Evolutionary conservation across 2,329 filamentous ascomycete species (phyloP), one percentile per base, ranked within the genome.

Genomic region (Aspergillus pseudonomiae): DNA sequence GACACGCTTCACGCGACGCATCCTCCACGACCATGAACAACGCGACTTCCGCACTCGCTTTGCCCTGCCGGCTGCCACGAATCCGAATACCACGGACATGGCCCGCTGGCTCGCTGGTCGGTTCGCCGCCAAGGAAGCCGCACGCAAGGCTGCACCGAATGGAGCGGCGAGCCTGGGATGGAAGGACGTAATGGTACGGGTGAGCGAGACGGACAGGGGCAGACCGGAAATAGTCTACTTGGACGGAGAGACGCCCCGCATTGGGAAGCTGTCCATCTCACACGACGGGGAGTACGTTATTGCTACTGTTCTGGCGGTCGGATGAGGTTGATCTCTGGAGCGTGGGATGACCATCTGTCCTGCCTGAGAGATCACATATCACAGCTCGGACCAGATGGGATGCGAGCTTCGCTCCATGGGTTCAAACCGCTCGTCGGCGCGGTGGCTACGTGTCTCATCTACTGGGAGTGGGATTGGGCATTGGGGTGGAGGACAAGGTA

Each of bases 211-310:
- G 55, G 64, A 64, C n/a, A 53, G 57, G 57, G 73, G 73, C 1
- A 70, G 73, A 58, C 78, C 78, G 59, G 77, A 80, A 66, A 73
- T 80, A 55, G 70, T 80, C 7, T 79, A 77, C 68, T 59, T 77
- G 66, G 69, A 68, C 24, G 63, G 45, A 26, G 66, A 62, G 11
- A 64, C 57, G 46, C 71, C 68, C 56, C 70, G 88, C 67, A 81
- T 87, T 57, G 92, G 89, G 16, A 83, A 86, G 71, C 75, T 97
- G 52, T 94, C 90, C 64, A 96, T 97, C 70, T 95, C 91, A 71
- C 94, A 97, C 75, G 94, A 97, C 76, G 89, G 87, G 2, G 89
- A 92, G 9, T 96, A 93, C 78, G 93, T 93, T 32, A 72, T 81
- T 70, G 81, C 81, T 41, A 81, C 77, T 11, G 79, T 81, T 60